Evolutionary conservation across 1,139 yeast genomes (phyloP), one percentile per base, ranked within the genome.

Genomic region (Lodderomyces parapsilosis): DNA sequence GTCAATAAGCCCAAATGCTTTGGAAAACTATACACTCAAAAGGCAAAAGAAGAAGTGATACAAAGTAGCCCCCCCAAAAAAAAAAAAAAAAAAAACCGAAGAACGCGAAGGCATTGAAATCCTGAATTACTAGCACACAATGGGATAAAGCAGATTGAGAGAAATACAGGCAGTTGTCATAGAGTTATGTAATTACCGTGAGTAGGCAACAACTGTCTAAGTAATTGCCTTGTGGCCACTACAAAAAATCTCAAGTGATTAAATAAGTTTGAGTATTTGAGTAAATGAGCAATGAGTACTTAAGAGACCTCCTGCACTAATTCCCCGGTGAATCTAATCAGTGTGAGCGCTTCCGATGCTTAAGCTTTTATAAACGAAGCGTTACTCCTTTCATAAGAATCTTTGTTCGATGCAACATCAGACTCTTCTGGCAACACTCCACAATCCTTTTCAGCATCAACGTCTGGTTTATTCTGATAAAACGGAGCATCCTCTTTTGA

Each of bases 401-500:
- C 59, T 48, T 57, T 57, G 49, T 66, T 67, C 33, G 60, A 51
- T 32, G 55, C 56, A 38, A 67, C 52, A 38, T 58, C 62, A 13
- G 51, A 49, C 43, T 71, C 72, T 33, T 55, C 59, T 14, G 66
- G 57, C 56, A 73, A 68, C 47, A 69, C 50, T 4, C 74, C 73
- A 42, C 69, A 62, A 46, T 69, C 72, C 34, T 59, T 43, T 48
- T 68, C 75, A 13, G 78, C 78, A 38, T 62, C 56, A 34, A 51
- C 45, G 55, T 73, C 78, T 25, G 75, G 71, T 55, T 59, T 68
- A 34, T 68, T 74, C 53, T 72, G 68, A 58, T 69, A 72, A 53
- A 72, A 70, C 38, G 53, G 55, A 47, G 71, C 77, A 49, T 75
- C 74, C 53, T 75, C 76, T 27, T 70, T 72, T 40, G 65, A 68